These are phyloP conservation scores for Xylariales sp. DNA, from an alignment of 2,329 filamentous ascomycete genomes.

Conservation along the genomic window DNA sequence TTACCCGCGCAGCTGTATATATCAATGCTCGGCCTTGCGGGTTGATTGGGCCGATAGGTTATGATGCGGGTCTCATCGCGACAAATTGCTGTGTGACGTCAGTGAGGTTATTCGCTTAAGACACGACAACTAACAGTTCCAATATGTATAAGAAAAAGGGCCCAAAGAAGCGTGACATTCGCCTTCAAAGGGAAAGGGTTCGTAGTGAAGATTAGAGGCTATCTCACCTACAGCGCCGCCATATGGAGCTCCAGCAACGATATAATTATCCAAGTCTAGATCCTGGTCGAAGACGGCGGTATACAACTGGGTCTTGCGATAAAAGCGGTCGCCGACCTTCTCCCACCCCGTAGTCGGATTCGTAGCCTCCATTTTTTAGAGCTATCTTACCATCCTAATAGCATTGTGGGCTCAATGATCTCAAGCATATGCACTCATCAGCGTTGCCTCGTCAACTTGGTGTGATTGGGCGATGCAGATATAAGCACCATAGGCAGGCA, in stretches of 20 bases:
- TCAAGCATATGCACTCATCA: conserved; percentile 21
- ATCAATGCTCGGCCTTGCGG: conserved; percentile 86
- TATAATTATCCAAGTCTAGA: conserved; percentile 93
- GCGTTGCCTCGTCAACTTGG: conserved; percentile 24
- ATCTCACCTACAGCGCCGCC: conserved; percentile 88
- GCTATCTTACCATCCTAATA: conserved; percentile 46
- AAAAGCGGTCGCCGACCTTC: conserved; percentile 91
- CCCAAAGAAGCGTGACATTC: neutral
- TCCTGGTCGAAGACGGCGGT: conserved; percentile 93
- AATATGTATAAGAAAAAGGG: neutral
- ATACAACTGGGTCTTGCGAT: conserved; percentile 94
- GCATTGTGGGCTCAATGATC: conserved; percentile 17
- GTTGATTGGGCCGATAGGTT: conserved; percentile 77
- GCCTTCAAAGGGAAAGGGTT: neutral
- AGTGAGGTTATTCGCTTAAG: conserved; percentile 38
- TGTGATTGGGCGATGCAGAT: conserved; percentile 23
- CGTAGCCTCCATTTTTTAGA: conserved; percentile 63
- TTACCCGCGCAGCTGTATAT: conserved; percentile 94
- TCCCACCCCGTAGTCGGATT: conserved; percentile 91
- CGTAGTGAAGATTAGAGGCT: conserved; percentile 16
- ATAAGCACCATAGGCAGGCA: conserved; percentile 1
- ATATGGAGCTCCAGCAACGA: conserved; percentile 91
- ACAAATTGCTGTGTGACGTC: conserved; percentile 75
- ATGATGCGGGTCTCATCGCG: conserved; percentile 88
- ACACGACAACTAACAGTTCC: neutral